Base-by-base conservation (phyloP, 257 asterid genomes). In the Agastache rugosa region DNA sequence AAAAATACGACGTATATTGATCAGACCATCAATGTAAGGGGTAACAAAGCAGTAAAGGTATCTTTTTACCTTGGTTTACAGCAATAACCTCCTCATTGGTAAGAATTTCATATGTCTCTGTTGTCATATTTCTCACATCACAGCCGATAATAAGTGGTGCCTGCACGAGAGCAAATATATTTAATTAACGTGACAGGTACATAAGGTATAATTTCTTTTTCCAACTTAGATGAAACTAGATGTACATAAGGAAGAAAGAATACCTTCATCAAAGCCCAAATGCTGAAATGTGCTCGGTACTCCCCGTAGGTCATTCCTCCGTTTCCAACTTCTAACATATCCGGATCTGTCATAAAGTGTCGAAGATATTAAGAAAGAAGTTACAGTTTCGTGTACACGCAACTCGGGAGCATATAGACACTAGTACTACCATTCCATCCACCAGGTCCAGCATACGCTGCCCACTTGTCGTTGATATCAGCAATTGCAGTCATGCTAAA, bases 241-340 rank as follows among this genome's bases (percentile, higher is more conserved):
- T n/a, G 22, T 5, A 51, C 14, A 47, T 8, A 51, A 19, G 59
- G 70, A 66, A 29, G 20, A 55, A 67, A 51, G 22, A 53, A 90
- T 55, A 56, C 98, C 99, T 94, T 94, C 98, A 92, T 91, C 75
- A 94, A 75, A 68, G 99, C 95, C 99, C 99, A 94, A 65, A 94
- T 90, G 87, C 98, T 94, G 81, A 90, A 94, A 84, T 94, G 99
- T 42, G 96, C 88, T 69, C 88, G 87, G 80, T 94, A 94, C 82
- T 94, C 99, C 55, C 81, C 76, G 78, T 83, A 75, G 37, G 82
- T 85, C 99, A 94, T 94, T 76, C 99, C 99, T 51, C 98, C 98
- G 69, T 94, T 94, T 42, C 99, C 99, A 82, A 94, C 98, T 84
- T 94, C 99, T 71, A 94, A 83, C 99, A 90, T 92, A 81, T 92